Conservation (phyloP, 768 basidiomycete species). For the Tulasnella sp. region DNA sequence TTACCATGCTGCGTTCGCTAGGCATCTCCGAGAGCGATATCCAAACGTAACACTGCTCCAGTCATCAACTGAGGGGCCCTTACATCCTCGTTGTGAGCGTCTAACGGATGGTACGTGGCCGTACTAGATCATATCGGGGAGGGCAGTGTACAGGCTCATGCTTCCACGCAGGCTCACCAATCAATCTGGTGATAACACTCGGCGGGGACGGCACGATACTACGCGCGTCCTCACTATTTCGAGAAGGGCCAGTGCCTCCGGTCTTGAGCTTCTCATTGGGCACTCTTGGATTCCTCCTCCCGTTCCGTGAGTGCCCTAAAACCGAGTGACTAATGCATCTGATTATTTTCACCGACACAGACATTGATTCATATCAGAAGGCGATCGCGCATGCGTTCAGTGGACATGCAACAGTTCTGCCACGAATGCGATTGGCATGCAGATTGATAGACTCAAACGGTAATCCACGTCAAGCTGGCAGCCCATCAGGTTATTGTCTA, state of each 20-base stretch:
- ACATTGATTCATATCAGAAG: conserved; percentile 77
- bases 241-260: conserved; percentile 82
- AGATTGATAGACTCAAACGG: conserved; percentile 57
- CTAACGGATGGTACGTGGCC: background rate
- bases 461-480: conserved; percentile 33
- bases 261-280: conserved; percentile 89
- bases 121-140: background rate
- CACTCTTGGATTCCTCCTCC: conserved; percentile 83
- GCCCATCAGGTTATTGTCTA: background rate
- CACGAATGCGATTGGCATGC: conserved; percentile 85
- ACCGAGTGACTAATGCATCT: background rate
- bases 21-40: conserved; percentile 17
- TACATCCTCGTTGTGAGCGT: background rate
- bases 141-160: background rate
- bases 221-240: conserved; percentile 86
- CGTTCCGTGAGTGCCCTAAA: conserved; percentile 64
- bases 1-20: conserved; percentile 19
- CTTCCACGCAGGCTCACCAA: conserved; percentile 35
- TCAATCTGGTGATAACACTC: conserved; percentile 81
- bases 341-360: conserved; percentile 31
- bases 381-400: conserved; percentile 70
- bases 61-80: conserved; percentile 9
- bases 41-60: conserved; percentile 20
- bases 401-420: conserved; percentile 70
- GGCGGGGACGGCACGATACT: conserved; percentile 95